These are phyloP conservation scores for Akanthomyces dipterigenus DNA, from an alignment of 2,329 filamentous ascomycete genomes.

Conservation along the genomic window DNA sequence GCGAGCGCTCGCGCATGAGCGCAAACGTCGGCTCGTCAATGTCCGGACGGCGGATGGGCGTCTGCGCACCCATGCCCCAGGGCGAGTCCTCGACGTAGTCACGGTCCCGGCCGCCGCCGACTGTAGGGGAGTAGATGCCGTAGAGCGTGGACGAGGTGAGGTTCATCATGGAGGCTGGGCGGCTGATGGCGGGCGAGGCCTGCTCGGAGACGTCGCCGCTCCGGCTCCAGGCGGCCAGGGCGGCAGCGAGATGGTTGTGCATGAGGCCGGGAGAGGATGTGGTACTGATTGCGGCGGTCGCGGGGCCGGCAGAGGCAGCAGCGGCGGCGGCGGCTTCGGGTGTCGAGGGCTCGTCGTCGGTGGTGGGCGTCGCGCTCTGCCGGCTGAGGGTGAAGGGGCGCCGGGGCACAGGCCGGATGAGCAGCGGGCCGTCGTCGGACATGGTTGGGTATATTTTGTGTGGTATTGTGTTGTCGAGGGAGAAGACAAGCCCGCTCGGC, in stretches of 20 bases:
- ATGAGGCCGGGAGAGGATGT: neutral
- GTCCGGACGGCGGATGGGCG: conserved; percentile 45
- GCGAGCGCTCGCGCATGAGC: conserved; percentile 35
- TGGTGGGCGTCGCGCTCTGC: conserved; percentile 38
- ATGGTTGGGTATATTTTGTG: neutral
- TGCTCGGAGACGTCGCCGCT: conserved; percentile 12
- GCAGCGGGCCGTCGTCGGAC: conserved; percentile 37
- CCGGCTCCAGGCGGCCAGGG: conserved; percentile 19
- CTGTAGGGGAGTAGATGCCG: conserved; percentile 77
- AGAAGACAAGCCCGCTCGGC: neutral
- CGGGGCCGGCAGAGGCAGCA: conserved; percentile 13
- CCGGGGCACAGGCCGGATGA: conserved; percentile 64
- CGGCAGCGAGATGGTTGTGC: conserved; percentile 21
- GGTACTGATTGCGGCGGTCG: conserved; percentile 13
- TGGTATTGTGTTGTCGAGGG: neutral
- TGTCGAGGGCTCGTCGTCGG: conserved; percentile 19
- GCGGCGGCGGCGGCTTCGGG: conserved; percentile 18
- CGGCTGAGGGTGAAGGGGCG: conserved; percentile 60
- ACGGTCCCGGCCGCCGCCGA: conserved; percentile 35
- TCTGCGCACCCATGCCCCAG: conserved; percentile 72
- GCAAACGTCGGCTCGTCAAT: conserved; percentile 39
- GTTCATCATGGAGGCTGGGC: conserved; percentile 74
- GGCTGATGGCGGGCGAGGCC: conserved; percentile 41
- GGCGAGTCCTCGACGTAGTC: conserved; percentile 62
- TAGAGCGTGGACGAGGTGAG: conserved; percentile 83